Evolutionary conservation across 1,284 basidiomycete genomes (phyloP).

Genomic region (Fomitiporia mediterranea): DNA sequence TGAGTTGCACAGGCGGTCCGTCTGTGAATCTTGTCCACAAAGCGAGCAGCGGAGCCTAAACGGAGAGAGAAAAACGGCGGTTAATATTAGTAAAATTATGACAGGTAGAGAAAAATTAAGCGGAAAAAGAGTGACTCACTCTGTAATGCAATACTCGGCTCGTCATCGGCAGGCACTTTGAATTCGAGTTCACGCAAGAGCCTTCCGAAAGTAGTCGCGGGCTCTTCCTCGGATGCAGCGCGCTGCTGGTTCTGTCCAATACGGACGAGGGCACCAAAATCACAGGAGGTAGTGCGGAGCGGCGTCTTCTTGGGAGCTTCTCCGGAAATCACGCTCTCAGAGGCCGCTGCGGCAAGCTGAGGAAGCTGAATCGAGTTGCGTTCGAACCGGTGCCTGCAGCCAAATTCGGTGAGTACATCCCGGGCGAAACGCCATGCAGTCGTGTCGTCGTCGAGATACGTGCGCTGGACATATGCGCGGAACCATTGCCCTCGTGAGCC

Average conservation of each 20-base stretch:
- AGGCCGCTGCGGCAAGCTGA: background rate
- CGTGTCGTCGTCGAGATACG: conserved; percentile 3
- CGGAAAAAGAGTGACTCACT: conserved; percentile 5
- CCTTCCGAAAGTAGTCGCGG: conserved; percentile 7
- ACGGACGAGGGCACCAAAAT: conserved; percentile 13
- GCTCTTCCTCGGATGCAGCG: conserved; percentile 1
- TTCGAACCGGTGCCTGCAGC: conserved; percentile 9
- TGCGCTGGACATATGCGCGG: conserved; percentile 18
- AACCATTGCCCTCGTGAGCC: conserved; percentile 21
- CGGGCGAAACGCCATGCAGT: conserved; percentile 1
- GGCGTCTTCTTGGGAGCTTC: conserved; percentile 5
- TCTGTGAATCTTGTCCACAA: conserved; percentile 16
- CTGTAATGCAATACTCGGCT: conserved; percentile 11
- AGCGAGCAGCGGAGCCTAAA: conserved; percentile 13
- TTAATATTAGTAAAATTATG: background rate
- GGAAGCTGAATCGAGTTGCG: background rate
- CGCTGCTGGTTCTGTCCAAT: conserved; percentile 2
- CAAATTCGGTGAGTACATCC: conserved; percentile 4
- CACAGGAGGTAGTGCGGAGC: conserved; percentile 7
- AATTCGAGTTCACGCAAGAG: conserved; percentile 12
- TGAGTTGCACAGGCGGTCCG: conserved; percentile 13
- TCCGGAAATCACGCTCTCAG: background rate
- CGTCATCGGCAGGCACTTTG: conserved; percentile 1
- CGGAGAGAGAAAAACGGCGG: background rate
- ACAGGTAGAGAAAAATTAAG: background rate